Evolutionary conservation across 345 rosid genomes (phyloP).

Genomic region (Gossypium raimondii): DNA sequence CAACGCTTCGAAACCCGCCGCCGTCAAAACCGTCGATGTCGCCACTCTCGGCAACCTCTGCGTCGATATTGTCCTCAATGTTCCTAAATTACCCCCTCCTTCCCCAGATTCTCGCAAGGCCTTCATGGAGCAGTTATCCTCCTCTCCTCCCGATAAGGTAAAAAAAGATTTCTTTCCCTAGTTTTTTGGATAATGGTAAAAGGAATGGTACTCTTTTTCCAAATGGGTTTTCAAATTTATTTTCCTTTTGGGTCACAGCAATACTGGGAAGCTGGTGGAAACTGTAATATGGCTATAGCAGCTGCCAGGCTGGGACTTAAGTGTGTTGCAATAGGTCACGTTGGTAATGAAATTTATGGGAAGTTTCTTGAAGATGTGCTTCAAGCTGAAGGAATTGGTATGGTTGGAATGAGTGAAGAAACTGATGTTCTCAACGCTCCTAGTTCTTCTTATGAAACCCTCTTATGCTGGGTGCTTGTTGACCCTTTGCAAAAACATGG

Average conservation of each 20-base stretch:
- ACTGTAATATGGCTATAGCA: constrained; percentile 94
- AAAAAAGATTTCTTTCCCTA: background rate
- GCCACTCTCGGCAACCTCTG: constrained; percentile 91
- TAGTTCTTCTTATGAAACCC: constrained; percentile 60
- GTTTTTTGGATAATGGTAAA: background rate
- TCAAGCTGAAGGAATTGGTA: constrained; percentile 60
- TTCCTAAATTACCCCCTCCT: constrained; percentile 73
- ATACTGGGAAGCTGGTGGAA: constrained; percentile 79
- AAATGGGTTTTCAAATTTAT: background rate
- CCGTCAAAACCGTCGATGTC: constrained; percentile 21
- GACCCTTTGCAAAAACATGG: constrained; percentile 89
- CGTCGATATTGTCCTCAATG: constrained; percentile 84
- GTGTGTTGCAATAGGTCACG: constrained; percentile 77
- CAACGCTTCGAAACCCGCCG: constrained; percentile 3
- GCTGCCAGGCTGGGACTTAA: constrained; percentile 88
- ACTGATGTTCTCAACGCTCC: constrained; percentile 28
- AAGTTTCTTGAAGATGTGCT: constrained; percentile 76
- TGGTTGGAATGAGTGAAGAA: constrained; percentile 58
- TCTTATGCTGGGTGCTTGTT: constrained; percentile 95
- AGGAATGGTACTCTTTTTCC: background rate
- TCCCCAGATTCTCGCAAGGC: constrained; percentile 50
- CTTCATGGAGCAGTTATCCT: constrained; percentile 60
- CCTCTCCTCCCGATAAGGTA: constrained; percentile 89
- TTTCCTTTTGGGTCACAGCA: background rate
- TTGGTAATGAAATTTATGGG: constrained; percentile 81